Evolutionary conservation across 306 rosid genomes (phyloP).

Genomic region (Hippophae tibetana): DNA sequence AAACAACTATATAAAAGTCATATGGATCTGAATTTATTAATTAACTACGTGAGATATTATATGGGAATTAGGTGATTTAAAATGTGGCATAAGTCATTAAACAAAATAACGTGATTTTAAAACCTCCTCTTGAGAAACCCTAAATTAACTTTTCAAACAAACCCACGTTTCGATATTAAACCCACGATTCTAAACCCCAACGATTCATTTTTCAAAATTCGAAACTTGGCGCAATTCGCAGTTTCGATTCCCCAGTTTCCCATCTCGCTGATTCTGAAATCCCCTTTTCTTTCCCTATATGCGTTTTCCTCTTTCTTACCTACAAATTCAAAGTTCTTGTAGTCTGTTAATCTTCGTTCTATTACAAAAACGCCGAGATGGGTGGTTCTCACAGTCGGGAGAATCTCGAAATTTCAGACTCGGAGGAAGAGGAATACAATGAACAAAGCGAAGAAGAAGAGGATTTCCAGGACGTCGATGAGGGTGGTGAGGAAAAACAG

Average conservation of each 20-base stretch:
- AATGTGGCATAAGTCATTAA: no score
- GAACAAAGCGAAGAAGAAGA: constrained; percentile 27
- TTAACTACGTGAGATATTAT: no score
- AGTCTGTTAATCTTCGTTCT: neutral
- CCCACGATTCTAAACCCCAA: neutral
- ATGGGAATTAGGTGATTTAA: no score
- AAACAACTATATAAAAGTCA: no score
- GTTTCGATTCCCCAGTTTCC: neutral
- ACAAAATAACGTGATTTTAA: no score
- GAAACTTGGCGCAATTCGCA: constrained; percentile 37
- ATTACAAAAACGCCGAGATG: constrained; percentile 28
- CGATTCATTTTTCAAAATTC: constrained; percentile 48
- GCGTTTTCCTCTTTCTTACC: neutral
- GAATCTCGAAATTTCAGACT: constrained; percentile 48
- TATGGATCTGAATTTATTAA: no score
- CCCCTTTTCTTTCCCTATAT: neutral
- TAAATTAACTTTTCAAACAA: no score
- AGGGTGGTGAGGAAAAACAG: constrained; percentile 15
- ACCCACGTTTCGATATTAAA: no score
- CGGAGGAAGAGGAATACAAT: constrained; percentile 31
- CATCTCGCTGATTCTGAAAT: neutral
- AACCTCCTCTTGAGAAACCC: no score
- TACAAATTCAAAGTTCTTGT: neutral
- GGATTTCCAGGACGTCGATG: constrained; percentile 47
- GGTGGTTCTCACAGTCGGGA: constrained; percentile 71